Evolutionary conservation across 371 early-diverging fungal genomes (phyloP).

Genomic region (Mucor saturninus): DNA sequence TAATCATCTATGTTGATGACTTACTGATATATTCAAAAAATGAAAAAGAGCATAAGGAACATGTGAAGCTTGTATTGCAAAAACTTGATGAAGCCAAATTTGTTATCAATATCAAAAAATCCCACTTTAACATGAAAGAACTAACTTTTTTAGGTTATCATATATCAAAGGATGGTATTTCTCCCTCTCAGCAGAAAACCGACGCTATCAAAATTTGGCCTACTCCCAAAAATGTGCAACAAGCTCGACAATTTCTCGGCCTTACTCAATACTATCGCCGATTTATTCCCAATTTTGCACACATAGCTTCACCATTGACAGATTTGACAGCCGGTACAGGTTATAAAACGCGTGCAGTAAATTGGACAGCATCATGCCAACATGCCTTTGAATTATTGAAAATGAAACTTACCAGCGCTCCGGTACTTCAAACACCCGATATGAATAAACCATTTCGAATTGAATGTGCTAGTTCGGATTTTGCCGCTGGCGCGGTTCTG

Average conservation of each 20-base stretch:
- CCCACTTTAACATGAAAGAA: slow-evolving; percentile 38
- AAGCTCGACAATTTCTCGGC: slow-evolving; percentile 32
- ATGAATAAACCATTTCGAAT: slow-evolving; percentile 27
- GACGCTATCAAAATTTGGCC: slow-evolving; percentile 32
- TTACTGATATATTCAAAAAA: slow-evolving; percentile 40
- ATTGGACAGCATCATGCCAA: slow-evolving; percentile 18
- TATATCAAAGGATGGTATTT: slow-evolving; percentile 33
- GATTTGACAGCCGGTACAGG: slow-evolving; percentile 5
- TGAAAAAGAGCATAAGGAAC: slow-evolving; percentile 42
- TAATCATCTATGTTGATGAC: slow-evolving; percentile 59
- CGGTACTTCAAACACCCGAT: slow-evolving; percentile 30
- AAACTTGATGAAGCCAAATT: slow-evolving; percentile 36
- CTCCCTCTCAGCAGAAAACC: slow-evolving; percentile 29
- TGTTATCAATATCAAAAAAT: slow-evolving; percentile 61
- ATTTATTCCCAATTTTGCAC: slow-evolving; percentile 33
- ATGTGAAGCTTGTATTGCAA: slow-evolving; percentile 39
- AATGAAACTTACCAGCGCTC: slow-evolving; percentile 8
- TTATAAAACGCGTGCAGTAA: slow-evolving; percentile 2
- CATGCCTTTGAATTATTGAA: slow-evolving; percentile 24
- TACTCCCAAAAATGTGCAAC: slow-evolving; percentile 27
- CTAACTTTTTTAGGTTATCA: slow-evolving; percentile 51
- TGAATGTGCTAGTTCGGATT: slow-evolving; percentile 34
- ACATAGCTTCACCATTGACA: slow-evolving; percentile 40
- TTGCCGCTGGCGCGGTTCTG: slow-evolving; percentile 30
- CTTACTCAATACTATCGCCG: slow-evolving; percentile 32